Conservation (phyloP, 208 protist species). For the Plasmodiophora brassicae region DNA sequence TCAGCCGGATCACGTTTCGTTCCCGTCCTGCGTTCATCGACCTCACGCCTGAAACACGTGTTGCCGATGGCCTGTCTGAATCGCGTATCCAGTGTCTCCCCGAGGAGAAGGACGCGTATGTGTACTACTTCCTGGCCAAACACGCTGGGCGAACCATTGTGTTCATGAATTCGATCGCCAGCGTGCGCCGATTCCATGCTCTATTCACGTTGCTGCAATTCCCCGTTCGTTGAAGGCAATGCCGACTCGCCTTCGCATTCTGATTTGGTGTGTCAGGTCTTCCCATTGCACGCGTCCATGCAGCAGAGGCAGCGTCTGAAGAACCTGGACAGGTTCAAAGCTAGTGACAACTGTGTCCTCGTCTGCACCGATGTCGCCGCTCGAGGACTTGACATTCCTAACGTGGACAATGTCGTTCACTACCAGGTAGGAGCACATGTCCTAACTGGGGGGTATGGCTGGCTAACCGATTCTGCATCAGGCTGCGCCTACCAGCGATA, state of each 20-base stretch:
- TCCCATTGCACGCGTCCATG: slow-evolving; percentile 45
- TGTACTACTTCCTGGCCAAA: slow-evolving; percentile 44
- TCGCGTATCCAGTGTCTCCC: background rate
- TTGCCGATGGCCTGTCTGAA: background rate
- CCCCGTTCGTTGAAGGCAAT: background rate
- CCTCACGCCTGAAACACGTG: background rate
- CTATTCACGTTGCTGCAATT: slow-evolving; percentile 20
- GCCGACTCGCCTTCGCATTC: background rate
- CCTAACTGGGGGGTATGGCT: background rate
- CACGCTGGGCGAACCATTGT: slow-evolving; percentile 36
- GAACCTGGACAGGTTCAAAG: slow-evolving; percentile 61
- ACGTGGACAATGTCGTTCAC: slow-evolving; percentile 21
- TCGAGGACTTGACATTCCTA: slow-evolving; percentile 88
- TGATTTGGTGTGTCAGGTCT: background rate
- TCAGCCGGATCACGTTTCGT: background rate
- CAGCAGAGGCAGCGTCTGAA: slow-evolving; percentile 49
- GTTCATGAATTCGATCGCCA: slow-evolving; percentile 44
- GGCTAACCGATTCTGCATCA: background rate
- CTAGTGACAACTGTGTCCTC: slow-evolving; percentile 81
- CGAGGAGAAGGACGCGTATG: slow-evolving; percentile 31
- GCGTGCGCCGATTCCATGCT: slow-evolving; percentile 18
- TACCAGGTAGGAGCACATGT: background rate
- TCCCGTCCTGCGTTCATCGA: background rate
- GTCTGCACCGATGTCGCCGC: slow-evolving; percentile 95
- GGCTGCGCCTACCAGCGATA: background rate